A percentile compares a stretch with the other conserved stretches of the same genome.
These are phyloP conservation scores for Elongisporangium prolatum DNA, from an alignment of 352 stramenopile genomes.

Conservation along the genomic window DNA sequence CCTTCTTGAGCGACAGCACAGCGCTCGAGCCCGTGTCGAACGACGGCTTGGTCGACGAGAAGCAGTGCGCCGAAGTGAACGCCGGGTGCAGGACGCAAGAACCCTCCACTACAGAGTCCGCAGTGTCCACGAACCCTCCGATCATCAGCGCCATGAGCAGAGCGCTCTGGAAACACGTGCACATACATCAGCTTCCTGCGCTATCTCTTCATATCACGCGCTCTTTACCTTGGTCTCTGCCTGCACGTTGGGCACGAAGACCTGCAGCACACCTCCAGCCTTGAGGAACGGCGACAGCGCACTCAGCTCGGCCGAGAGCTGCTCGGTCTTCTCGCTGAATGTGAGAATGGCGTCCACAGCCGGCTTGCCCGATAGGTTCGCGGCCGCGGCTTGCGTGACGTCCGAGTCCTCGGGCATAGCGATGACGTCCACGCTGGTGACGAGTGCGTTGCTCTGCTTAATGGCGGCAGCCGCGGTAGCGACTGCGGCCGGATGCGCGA, in stretches of 20 bases:
- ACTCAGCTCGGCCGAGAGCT: slow-evolving; percentile 35
- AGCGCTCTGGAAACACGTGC: slow-evolving; percentile 25
- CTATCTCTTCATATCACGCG: slow-evolving; percentile 3
- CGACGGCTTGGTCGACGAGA: slow-evolving; percentile 60
- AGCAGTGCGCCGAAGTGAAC: slow-evolving; percentile 31
- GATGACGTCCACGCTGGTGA: slow-evolving; percentile 43
- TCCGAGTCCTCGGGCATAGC: slow-evolving; percentile 28
- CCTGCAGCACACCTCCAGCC: slow-evolving; percentile 40
- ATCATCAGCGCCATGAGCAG: slow-evolving; percentile 82
- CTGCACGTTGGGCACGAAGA: slow-evolving; percentile 44
- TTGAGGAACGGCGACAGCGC: slow-evolving; percentile 49
- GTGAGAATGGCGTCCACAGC: slow-evolving; percentile 50
- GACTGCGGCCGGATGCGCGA: slow-evolving; percentile 31
- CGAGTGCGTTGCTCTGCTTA: slow-evolving; percentile 32
- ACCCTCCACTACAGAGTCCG: slow-evolving; percentile 22
- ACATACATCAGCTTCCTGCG: slow-evolving; percentile 2
- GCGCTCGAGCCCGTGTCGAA: slow-evolving; percentile 38
- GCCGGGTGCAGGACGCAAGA: slow-evolving; percentile 37
- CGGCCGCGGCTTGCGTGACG: slow-evolving; percentile 35
- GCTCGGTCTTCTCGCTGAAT: slow-evolving; percentile 46
- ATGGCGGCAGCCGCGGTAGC: slow-evolving; percentile 34
- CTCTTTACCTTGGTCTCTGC: slow-evolving; percentile 51
- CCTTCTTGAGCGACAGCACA: slow-evolving; percentile 49
- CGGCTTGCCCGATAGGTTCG: slow-evolving; percentile 18
- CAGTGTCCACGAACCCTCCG: slow-evolving; percentile 60